Conservation (phyloP, 345 rosid genomes). For the Lepidium africanum region DNA sequence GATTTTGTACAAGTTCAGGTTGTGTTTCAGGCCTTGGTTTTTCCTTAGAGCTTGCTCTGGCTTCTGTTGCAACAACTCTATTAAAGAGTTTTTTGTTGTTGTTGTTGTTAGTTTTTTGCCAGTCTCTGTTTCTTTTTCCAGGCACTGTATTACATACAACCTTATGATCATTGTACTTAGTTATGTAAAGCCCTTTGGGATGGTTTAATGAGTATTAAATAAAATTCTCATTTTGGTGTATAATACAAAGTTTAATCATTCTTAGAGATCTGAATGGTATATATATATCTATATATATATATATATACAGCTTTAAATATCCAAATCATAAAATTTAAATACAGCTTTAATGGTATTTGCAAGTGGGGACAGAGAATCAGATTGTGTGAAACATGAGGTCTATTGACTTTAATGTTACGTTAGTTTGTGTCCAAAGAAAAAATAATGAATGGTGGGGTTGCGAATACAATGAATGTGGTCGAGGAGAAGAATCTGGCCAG, state of each 20-base stretch:
- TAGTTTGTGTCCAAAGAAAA: conserved; percentile 10
- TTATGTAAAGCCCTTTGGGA: conserved; percentile 19
- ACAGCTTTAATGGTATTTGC: neutral
- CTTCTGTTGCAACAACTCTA: conserved; percentile 27
- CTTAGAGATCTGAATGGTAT: neutral
- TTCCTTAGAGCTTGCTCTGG: conserved; percentile 20
- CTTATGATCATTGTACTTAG: conserved; percentile 5
- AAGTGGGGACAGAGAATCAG: conserved; percentile 11
- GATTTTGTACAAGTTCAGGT: conserved; percentile 8
- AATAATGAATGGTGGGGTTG: neutral
- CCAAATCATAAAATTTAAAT: too few relatives aligned
- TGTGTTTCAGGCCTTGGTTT: conserved; percentile 7
- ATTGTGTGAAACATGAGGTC: conserved; percentile 1
- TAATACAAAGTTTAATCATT: neutral
- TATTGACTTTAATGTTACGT: neutral
- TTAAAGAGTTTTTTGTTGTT: conserved; percentile 25
- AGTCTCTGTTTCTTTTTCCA: conserved; percentile 13
- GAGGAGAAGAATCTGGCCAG: conserved; percentile 14
- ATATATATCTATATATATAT: too few relatives aligned
- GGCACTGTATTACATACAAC: conserved; percentile 10
- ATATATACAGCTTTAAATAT: too few relatives aligned
- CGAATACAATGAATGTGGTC: conserved; percentile 12
- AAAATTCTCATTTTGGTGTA: conserved; percentile 18
- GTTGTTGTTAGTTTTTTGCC: conserved; percentile 12
- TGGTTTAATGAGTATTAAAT: conserved; percentile 24